Percentiles rank a stretch among this genome's conserved stretches.
phyloP scores from a whole-genome alignment of 2,329 filamentous ascomycete species.

The Colletotrichum sp. region DNA sequence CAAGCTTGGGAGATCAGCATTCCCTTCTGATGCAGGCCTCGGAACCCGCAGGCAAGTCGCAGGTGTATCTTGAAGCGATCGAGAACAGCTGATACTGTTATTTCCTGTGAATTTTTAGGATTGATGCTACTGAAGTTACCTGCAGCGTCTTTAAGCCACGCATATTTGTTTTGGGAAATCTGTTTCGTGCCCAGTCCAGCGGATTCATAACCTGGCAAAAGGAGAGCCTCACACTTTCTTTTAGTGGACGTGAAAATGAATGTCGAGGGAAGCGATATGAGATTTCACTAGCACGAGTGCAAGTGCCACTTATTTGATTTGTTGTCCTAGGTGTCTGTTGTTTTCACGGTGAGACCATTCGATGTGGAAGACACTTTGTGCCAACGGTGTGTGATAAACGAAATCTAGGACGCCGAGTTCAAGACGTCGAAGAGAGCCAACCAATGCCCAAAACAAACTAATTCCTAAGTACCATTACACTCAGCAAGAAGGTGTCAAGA shows the following conservation, averaged over 20 bases:
- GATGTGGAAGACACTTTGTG: background rate
- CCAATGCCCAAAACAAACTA: background rate
- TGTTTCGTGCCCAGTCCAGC: background rate
- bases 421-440: background rate
- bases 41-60: background rate
- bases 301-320: background rate
- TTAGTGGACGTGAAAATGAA: background rate
- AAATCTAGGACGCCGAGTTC: background rate
- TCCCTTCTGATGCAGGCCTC: background rate
- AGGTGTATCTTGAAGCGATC: background rate
- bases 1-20: background rate
- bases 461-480: background rate
- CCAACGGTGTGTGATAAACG: background rate
- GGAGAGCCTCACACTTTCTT: background rate
- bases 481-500: background rate
- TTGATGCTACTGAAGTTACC: background rate
- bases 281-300: background rate
- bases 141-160: background rate
- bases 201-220: background rate
- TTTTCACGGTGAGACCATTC: background rate
- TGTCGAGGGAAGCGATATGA: background rate
- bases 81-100: background rate
- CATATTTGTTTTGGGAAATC: background rate
- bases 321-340: background rate
- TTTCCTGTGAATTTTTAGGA: background rate